Percentiles rank a stretch among this genome's conserved stretches.
These are phyloP conservation scores for Seiridium unicorne DNA, from an alignment of 2,329 filamentous ascomycete species.

Conservation along the genomic window DNA sequence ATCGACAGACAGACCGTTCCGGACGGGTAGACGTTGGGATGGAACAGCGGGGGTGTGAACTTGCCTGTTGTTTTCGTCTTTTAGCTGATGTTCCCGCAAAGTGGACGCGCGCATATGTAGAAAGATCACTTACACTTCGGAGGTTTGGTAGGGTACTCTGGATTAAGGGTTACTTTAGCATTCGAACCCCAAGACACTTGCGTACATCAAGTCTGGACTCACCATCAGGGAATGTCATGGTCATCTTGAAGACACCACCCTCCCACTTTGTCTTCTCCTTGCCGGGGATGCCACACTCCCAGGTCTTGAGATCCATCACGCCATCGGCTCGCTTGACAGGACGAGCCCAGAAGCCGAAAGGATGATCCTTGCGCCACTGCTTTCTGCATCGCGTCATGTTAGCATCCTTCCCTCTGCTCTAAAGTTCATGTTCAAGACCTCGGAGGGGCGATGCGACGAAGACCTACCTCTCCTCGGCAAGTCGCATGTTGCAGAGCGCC, in stretches of 20 bases:
- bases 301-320: conserved; percentile 86
- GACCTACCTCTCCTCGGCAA: conserved; percentile 81
- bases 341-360: conserved; percentile 95
- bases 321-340: conserved; percentile 77
- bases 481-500: conserved; percentile 84
- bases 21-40: conserved; percentile 97
- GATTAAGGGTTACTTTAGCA: conserved; percentile 13
- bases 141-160: conserved; percentile 97
- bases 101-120: not conserved
- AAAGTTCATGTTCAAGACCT: not conserved
- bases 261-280: conserved; percentile 98
- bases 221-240: conserved; percentile 92
- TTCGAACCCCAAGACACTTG: conserved; percentile 13
- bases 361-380: conserved; percentile 95
- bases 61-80: conserved; percentile 62
- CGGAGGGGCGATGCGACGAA: not conserved
- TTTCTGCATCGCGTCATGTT: conserved; percentile 57
- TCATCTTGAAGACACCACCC: conserved; percentile 94
- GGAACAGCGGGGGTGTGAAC: conserved; percentile 93
- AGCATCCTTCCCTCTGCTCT: conserved; percentile 9
- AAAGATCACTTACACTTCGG: conserved; percentile 79
- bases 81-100: not conserved
- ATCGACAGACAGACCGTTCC: conserved; percentile 97
- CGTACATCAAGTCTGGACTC: conserved; percentile 30
- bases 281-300: conserved; percentile 95